Conservation (phyloP, 2,329 filamentous ascomycete genomes). For the Cytospora paraplurivora region DNA sequence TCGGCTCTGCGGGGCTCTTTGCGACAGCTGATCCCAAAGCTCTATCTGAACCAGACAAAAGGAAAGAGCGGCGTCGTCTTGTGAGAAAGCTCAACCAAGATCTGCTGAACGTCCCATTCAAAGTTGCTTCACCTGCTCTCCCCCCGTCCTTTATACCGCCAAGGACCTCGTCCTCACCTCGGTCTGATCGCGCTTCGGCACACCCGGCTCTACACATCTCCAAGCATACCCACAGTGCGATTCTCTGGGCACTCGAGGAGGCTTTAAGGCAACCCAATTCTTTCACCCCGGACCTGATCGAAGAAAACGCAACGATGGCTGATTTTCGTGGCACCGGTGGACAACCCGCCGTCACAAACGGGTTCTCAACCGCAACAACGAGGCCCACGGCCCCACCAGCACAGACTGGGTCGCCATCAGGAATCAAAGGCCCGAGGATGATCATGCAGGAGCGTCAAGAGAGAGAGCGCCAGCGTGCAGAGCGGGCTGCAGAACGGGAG, state of each 20-base stretch:
- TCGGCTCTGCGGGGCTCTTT: conserved; percentile 46
- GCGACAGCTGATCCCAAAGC: conserved; percentile 36
- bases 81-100: conserved; percentile 50
- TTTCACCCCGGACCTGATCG: conserved; percentile 81
- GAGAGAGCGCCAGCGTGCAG: conserved; percentile 63
- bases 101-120: conserved; percentile 47
- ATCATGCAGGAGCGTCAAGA: conserved; percentile 88
- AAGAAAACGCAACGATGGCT: conserved; percentile 92
- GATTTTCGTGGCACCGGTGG: conserved; percentile 67
- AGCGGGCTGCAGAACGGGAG: conserved; percentile 69
- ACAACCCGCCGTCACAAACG: conserved; percentile 56
- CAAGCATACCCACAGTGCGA: conserved; percentile 81
- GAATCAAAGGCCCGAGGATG: conserved; percentile 81
- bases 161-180: conserved; percentile 38
- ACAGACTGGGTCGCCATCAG: conserved; percentile 59
- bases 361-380: conserved; percentile 51
- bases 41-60: conserved; percentile 10
- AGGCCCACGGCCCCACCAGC: conserved; percentile 52
- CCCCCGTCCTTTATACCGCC: conserved; percentile 37
- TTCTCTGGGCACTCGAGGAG: conserved; percentile 90
- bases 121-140: conserved; percentile 39
- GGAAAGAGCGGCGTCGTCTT: conserved; percentile 32
- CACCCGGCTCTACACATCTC: conserved; percentile 68
- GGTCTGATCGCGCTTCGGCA: conserved; percentile 40
- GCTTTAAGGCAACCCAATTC: conserved; percentile 78